Evolutionary conservation across 2,329 filamentous ascomycete species (phyloP), one percentile per base, ranked within the genome.

Genomic region (Venturia pyrina): DNA sequence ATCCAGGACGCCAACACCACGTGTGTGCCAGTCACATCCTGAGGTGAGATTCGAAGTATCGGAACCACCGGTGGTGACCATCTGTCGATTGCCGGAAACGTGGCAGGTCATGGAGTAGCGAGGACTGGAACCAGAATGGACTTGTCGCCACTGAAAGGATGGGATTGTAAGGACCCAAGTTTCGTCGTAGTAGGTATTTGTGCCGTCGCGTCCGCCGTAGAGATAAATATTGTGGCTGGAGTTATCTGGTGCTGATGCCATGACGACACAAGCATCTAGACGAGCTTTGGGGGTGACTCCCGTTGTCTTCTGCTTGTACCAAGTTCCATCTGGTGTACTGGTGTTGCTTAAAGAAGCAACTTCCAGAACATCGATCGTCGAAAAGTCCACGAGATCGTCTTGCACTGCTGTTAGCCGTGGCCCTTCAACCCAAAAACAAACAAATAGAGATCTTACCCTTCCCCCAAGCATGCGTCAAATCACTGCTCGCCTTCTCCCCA

Each of bases 181-280:
- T 50, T 82, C 79, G 65, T 82, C 80, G 37, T 72, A 75, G 28
- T 68, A 68, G 28, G 69, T 68, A 11, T 71, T 67, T 13, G 72
- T 69, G 17, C 71, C 76, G 66, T 79, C 72, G 40, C 73, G 74
- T 8, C 82, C 82, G 21, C 82, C 81, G 66, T 82, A 83, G 60
- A 83, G 53, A 48, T 73, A 72, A 65, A 83, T 79, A 64, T 82
- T 82, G 64, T 80, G 76, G 65, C 76, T 79, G 1, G 78, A 80
- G 57, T 77, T 76, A 66, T 82, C 81, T 3, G 75, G 73, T 1
- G 79, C 76, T 34, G 78, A 75, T 17, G 72, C 75, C 0, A 75
- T 65, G 0, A 78, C 73, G 5, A 78, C 68, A 68, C 80, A 82
- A 66, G 77, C 79, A 64, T 82, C 78, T 21, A 79, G 74, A n/a